These are phyloP conservation scores for Cornus florida DNA, from an alignment of 148 eudicot species.

Conservation along the genomic window DNA sequence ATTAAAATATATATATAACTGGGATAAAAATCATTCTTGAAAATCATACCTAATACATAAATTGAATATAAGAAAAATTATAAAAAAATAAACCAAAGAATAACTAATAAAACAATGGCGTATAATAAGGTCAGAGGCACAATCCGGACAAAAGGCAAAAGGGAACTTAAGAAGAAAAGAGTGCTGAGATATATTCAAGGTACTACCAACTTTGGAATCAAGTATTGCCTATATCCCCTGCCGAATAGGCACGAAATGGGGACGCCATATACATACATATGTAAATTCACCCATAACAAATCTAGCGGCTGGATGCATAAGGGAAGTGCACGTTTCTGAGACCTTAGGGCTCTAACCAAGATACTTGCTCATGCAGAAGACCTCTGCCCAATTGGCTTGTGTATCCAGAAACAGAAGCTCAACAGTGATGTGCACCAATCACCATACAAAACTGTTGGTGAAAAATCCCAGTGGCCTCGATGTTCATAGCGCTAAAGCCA, in stretches of 20 bases:
- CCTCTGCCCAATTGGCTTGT: background rate
- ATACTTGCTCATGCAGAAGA: background rate
- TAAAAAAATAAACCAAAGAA: no score
- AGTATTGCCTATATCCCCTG: no score
- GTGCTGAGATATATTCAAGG: no score
- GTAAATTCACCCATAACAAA: no score
- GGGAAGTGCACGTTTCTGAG: no score
- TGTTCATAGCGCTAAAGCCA: background rate
- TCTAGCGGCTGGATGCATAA: no score
- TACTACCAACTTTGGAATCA: no score
- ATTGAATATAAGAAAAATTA: no score
- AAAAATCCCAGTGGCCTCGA: background rate
- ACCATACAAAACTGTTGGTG: background rate
- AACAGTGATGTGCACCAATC: background rate
- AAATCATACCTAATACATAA: no score
- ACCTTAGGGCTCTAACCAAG: background rate
- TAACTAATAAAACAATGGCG: background rate
- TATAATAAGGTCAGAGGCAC: background rate
- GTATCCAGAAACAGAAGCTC: background rate
- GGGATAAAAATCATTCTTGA: no score
- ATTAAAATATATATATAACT: background rate
- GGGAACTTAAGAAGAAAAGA: background rate
- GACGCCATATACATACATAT: no score
- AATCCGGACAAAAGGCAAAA: background rate
- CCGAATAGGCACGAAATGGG: no score